These are phyloP conservation scores for Myriosclerotinia duriaeana DNA, from an alignment of 2,329 filamentous ascomycete species.

Conservation along the genomic window DNA sequence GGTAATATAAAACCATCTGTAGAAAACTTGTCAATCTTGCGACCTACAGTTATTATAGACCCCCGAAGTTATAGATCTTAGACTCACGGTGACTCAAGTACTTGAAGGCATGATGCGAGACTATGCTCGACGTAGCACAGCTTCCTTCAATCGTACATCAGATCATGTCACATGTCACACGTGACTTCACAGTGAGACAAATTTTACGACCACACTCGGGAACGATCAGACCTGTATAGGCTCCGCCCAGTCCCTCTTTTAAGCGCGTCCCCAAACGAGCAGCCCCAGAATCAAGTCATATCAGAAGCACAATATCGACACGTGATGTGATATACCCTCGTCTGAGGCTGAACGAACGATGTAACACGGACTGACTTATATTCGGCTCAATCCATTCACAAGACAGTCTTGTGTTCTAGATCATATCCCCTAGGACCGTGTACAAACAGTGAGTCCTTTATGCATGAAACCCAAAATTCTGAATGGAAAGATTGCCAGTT, in stretches of 20 bases:
- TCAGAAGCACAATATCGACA: no score
- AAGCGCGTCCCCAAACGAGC: no score
- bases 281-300: not conserved
- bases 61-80: not conserved
- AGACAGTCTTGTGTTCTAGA: not conserved
- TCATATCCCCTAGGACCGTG: not conserved
- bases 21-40: not conserved
- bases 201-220: not conserved
- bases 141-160: no score
- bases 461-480: not conserved
- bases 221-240: not conserved
- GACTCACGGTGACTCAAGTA: not conserved
- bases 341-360: not conserved
- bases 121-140: not conserved
- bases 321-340: not conserved
- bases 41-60: not conserved
- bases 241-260: no score
- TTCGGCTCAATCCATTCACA: not conserved
- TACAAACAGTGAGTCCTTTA: not conserved
- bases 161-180: not conserved
- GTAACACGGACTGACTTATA: not conserved
- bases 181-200: not conserved
- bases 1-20: not conserved
- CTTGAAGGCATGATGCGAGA: not conserved
- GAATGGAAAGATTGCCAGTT: not conserved